Evolutionary conservation across 768 basidiomycete genomes (phyloP).

Genomic region (Boletus huronensis): DNA sequence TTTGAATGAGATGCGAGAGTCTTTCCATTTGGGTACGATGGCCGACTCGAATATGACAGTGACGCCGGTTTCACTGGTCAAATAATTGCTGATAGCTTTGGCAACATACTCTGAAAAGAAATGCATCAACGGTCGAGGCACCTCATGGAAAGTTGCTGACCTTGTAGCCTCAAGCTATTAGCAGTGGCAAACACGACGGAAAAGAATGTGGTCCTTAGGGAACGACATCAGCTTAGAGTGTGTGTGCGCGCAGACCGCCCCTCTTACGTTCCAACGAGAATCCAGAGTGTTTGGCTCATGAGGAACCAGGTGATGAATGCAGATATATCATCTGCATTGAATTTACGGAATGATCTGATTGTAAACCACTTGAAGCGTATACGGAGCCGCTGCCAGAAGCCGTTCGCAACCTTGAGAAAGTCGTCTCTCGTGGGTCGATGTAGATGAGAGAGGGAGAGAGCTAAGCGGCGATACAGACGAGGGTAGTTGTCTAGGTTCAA

Average conservation of each 20-base stretch:
- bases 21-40: constrained; percentile 97
- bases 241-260: neutral
- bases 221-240: constrained; percentile 1
- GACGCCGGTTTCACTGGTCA: constrained; percentile 90
- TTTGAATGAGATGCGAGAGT: constrained; percentile 93
- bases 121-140: constrained; percentile 1
- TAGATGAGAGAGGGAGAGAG: constrained; percentile 69
- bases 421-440: constrained; percentile 86
- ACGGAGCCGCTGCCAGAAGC: constrained; percentile 86
- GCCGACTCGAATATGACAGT: constrained; percentile 96
- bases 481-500: constrained; percentile 66
- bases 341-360: constrained; percentile 89
- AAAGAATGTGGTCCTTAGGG: constrained; percentile 83
- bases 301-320: constrained; percentile 96
- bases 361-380: constrained; percentile 99
- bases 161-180: constrained; percentile 84
- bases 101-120: constrained; percentile 70
- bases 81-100: constrained; percentile 82
- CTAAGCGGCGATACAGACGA: constrained; percentile 75
- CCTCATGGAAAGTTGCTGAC: constrained; percentile 36
- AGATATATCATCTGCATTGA: constrained; percentile 95
- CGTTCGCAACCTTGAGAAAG: constrained; percentile 78
- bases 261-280: constrained; percentile 72
- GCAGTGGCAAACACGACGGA: constrained; percentile 87
- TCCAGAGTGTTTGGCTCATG: constrained; percentile 95